These are phyloP conservation scores for Capsicum chinense DNA, from an alignment of 257 asterid genomes.

Conservation along the genomic window DNA sequence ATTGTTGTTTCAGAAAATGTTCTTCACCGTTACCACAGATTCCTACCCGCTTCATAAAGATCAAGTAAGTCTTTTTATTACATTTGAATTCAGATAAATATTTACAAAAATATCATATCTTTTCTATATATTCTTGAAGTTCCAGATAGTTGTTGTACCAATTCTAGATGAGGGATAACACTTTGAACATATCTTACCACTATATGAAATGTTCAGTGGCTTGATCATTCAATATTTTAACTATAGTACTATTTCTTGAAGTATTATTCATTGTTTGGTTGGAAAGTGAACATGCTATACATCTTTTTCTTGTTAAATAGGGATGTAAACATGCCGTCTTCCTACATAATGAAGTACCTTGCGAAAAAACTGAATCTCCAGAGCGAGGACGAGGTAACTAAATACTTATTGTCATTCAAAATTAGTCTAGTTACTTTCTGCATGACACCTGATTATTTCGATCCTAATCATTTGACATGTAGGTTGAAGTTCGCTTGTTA, in stretches of 20 bases:
- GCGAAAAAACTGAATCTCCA: slow-evolving; percentile 30
- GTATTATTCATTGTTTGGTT: too few relatives aligned
- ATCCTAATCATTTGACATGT: background rate
- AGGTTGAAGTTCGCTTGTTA: slow-evolving; percentile 38
- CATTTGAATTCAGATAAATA: background rate
- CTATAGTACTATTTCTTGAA: background rate
- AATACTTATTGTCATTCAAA: background rate
- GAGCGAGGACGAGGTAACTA: slow-evolving; percentile 37
- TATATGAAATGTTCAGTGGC: too few relatives aligned
- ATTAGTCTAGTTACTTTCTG: background rate
- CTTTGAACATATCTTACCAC: background rate
- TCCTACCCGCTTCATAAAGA: slow-evolving; percentile 29
- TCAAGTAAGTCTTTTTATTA: too few relatives aligned
- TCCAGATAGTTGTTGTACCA: too few relatives aligned
- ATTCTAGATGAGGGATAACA: too few relatives aligned
- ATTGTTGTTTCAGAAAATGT: slow-evolving; percentile 21
- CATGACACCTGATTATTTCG: background rate
- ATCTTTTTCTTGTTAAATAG: slow-evolving; percentile 16
- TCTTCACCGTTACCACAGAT: slow-evolving; percentile 29
- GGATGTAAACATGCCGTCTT: slow-evolving; percentile 30
- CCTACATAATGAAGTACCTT: slow-evolving; percentile 33
- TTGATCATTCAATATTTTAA: too few relatives aligned
- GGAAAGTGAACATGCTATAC: background rate
- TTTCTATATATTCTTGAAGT: background rate
- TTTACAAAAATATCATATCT: background rate